Evolutionary conservation across 495 filamentous ascomycete species (phyloP), one percentile per base, ranked within the genome.

Genomic region (Aeminium ludgeri): DNA sequence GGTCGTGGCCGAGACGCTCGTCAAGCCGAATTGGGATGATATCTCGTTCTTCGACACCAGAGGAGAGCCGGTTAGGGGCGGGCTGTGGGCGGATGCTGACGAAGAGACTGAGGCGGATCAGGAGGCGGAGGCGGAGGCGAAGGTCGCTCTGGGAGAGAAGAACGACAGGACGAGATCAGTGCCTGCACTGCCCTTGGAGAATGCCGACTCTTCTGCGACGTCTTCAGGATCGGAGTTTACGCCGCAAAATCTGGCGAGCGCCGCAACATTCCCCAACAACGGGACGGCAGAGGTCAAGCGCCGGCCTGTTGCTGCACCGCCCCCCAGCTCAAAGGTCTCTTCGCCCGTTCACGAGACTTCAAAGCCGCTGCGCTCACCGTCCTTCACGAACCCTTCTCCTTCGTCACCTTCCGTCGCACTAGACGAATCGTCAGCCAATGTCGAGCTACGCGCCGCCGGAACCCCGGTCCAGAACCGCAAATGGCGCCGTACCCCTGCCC

Each of bases 21-120:
- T 97, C n/a, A 64, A 80, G 34, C 91, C 91, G 0, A 83, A 91
- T 53, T 96, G 86, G 83, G 89, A 97, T 44, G 89, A 97, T 57
- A 71, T 78, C 1, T 84, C 89, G 3, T 96, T 96, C 60, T 75
- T 79, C 51, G 72, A 81, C 47, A 94, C 84, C 4, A 60, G 73
- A 27, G 60, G 69, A 33, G 82, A 92, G 52, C 57, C 62, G 19
- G 85, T 84, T 66, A 71, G 89, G 44, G 89, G 86, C 12, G 89
- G 91, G 1, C 81, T 96, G n/a, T 97, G 83, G 73, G 62, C 69
- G 44, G 72, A 76, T 25, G 23, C 23, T 25, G 23, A 8, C 40
- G 76, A 58, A 38, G 43, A 23, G 23, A 34, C 5, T 3, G 39
- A 35, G 19, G 48, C 28, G 30, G 38, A 31, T 7, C 60, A 63